Base-by-base conservation (phyloP, 768 basidiomycete genomes). In the Pisolithus microcarpus region DNA sequence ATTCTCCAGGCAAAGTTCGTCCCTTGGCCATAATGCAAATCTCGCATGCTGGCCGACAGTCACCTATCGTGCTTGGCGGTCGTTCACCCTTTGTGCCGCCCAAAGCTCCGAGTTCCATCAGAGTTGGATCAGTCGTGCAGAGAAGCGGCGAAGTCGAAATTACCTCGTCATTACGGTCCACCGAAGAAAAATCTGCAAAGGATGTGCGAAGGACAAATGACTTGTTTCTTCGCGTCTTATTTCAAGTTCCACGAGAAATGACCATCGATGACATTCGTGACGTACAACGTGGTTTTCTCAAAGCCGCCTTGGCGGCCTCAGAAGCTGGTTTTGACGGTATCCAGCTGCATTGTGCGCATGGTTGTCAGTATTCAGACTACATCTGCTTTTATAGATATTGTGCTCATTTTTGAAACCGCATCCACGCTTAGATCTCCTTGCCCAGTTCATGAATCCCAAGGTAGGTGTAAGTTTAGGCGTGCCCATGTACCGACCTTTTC, bases 341-440 rank as follows among this genome's bases (percentile, higher is more conserved):
- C 4, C 80, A 96, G 60, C 54, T 97, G 9, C 94, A 96, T 63
- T 85, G 75, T 23, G 84, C 84, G 1, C 91, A 94, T 65, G 91
- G 91, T 36, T 93, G 87, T 90, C 49, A 66, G 87, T 78, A 5
- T 30, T 36, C 18, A 18, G 21, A 19, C 30, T 28, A 11, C 18
- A 21, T 26, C 19, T 31, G 11, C 24, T 26, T 46, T 8, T 38
- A 16, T 37, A 8, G 18, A 50, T 24, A 40, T 38, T n/a, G 31
- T 34, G 19, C 26, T 52, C 18, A 31, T 1, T n/a, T 10, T 7
- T 31, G 38, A 26, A 55, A 9, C 5, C 19, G 1, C 2, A 24
- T 9, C 7, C 19, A 50, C 10, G 13, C 11, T 34, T 53, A 91
- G 89, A 92, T 65, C 74, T 94, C 21, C 69, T 94, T 18, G 75